Evolutionary conservation across 1,284 basidiomycete species (phyloP).

Genomic region (Neolentinus lepideus): DNA sequence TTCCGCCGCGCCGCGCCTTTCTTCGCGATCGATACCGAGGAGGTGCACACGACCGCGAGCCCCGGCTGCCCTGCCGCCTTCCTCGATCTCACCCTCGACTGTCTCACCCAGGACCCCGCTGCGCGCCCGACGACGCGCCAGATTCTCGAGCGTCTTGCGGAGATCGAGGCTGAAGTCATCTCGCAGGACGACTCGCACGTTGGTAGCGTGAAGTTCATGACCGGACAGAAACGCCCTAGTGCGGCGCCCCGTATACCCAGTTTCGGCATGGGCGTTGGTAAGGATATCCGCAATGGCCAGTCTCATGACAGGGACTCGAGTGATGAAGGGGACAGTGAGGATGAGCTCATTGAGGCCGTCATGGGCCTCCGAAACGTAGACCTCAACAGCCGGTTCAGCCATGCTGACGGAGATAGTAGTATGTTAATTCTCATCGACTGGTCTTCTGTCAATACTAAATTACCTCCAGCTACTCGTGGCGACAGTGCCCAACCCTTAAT

Average conservation of each 20-base stretch:
- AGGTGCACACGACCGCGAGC: constrained; percentile 66
- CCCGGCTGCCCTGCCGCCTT: constrained; percentile 78
- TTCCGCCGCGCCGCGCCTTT: constrained; percentile 76
- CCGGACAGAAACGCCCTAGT: constrained; percentile 48
- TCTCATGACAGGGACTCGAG: constrained; percentile 24
- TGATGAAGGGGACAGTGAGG: constrained; percentile 53
- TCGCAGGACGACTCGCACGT: constrained; percentile 71
- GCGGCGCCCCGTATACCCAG: constrained; percentile 74
- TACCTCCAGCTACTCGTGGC: constrained; percentile 23
- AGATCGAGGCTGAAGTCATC: constrained; percentile 79
- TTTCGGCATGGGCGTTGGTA: constrained; percentile 71
- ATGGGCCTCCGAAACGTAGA: constrained; percentile 44
- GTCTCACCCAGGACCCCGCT: constrained; percentile 62
- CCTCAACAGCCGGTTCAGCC: constrained; percentile 42
- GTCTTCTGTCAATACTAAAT: constrained; percentile 3
- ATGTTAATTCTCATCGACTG: constrained; percentile 10
- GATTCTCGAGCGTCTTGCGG: constrained; percentile 68
- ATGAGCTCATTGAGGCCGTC: constrained; percentile 65
- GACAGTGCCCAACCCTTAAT: constrained; percentile 51
- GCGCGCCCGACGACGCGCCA: constrained; percentile 71
- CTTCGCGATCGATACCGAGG: constrained; percentile 74
- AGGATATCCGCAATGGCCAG: constrained; percentile 33
- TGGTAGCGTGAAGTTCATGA: constrained; percentile 80
- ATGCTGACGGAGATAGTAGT: constrained; percentile 27
- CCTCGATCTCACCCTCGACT: constrained; percentile 74